Conservation (phyloP, 495 filamentous ascomycete species). For the Cryomyces antarcticus region DNA sequence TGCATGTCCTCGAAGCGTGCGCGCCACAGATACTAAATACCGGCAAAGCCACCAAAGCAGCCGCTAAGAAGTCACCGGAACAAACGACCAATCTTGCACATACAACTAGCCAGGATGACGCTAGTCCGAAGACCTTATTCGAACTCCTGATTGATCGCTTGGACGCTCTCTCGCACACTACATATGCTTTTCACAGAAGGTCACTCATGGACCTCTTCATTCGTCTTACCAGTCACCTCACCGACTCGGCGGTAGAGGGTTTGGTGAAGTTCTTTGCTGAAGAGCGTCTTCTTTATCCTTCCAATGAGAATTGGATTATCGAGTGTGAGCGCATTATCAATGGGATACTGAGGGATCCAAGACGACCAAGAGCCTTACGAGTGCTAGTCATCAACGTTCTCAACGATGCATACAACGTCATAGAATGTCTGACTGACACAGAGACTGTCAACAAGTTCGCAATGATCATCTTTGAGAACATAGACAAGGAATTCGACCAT, state of each 20-base stretch:
- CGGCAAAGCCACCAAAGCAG: not conserved
- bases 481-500: constrained; percentile 28
- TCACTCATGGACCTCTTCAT: constrained; percentile 51
- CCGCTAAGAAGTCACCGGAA: not conserved
- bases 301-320: constrained; percentile 41
- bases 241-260: constrained; percentile 34
- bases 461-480: constrained; percentile 29
- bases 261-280: constrained; percentile 39
- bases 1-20: not conserved
- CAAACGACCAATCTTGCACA: not conserved
- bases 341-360: constrained; percentile 42
- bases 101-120: not conserved
- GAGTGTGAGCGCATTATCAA: constrained; percentile 41
- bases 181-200: constrained; percentile 32
- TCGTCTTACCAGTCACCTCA: constrained; percentile 32
- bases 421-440: constrained; percentile 19
- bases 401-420: constrained; percentile 40
- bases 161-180: constrained; percentile 11
- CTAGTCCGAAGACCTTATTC: constrained; percentile 1
- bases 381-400: constrained; percentile 35
- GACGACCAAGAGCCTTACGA: constrained; percentile 44
- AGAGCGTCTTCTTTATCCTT: constrained; percentile 49
- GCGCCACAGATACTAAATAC: constrained; percentile 4
- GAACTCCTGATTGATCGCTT: constrained; percentile 2
- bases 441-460: constrained; percentile 24